Percentiles rank a stretch among this genome's conserved stretches.
Conservation (phyloP, 345 rosid species). For the Passiflora organensis region DNA sequence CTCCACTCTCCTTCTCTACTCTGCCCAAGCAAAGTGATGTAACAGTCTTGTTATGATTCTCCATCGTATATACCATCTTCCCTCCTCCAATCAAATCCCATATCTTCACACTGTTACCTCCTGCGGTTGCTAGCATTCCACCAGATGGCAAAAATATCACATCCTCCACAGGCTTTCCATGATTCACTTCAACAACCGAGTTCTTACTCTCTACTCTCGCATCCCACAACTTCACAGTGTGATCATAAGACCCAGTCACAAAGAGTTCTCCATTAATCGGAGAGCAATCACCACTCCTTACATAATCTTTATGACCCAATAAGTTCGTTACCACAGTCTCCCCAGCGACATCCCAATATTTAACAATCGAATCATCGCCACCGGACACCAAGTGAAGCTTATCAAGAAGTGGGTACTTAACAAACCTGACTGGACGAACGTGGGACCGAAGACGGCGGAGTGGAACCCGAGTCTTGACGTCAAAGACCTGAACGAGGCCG, state of each 20-base stretch:
- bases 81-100: slow-evolving; percentile 95
- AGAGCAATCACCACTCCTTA: slow-evolving; percentile 82
- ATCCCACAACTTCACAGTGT: slow-evolving; percentile 88
- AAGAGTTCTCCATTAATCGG: slow-evolving; percentile 62
- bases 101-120: slow-evolving; percentile 72
- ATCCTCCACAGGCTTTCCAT: slow-evolving; percentile 83
- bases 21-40: slow-evolving; percentile 65
- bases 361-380: slow-evolving; percentile 84
- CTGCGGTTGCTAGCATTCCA: slow-evolving; percentile 75
- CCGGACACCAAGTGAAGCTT: slow-evolving; percentile 89
- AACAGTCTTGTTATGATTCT: slow-evolving; percentile 91
- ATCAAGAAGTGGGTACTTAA: slow-evolving; percentile 66
- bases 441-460: slow-evolving; percentile 86
- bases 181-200: slow-evolving; percentile 64
- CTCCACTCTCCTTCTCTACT: slow-evolving; percentile 34
- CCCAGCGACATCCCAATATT: slow-evolving; percentile 91
- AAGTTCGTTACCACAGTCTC: slow-evolving; percentile 53
- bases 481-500: slow-evolving; percentile 69
- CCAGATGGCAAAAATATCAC: slow-evolving; percentile 86
- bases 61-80: slow-evolving; percentile 72
- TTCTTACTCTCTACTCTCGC: slow-evolving; percentile 50
- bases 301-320: slow-evolving; percentile 82
- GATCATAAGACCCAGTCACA: slow-evolving; percentile 88
- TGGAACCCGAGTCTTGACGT: slow-evolving; percentile 57
- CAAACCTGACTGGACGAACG: slow-evolving; percentile 67